Evolutionary conservation across 768 basidiomycete genomes (phyloP).

Genomic region (Calocera cornea): DNA sequence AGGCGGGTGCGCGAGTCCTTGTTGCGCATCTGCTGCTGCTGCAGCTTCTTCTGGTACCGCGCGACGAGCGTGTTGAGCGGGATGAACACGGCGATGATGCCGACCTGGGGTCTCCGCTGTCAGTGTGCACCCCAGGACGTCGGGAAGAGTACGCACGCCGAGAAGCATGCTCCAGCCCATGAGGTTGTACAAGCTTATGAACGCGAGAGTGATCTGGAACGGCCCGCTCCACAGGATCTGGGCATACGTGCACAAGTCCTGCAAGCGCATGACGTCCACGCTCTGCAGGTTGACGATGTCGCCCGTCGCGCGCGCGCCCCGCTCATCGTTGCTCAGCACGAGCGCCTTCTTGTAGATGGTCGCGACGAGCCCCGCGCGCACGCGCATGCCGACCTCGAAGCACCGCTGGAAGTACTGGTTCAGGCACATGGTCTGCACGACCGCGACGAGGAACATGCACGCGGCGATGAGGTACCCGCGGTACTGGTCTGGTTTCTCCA

Average conservation of each 20-base stretch:
- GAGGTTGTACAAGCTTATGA: conserved; percentile 76
- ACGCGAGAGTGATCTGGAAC: conserved; percentile 79
- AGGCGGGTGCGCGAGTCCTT: conserved; percentile 68
- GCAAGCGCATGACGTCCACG: conserved; percentile 65
- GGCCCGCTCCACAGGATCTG: conserved; percentile 77
- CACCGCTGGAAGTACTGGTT: conserved; percentile 87
- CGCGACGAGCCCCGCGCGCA: conserved; percentile 76
- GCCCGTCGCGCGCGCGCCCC: conserved; percentile 58
- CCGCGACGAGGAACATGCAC: conserved; percentile 67
- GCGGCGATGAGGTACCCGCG: conserved; percentile 61
- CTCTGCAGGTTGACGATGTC: conserved; percentile 93
- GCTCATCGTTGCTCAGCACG: conserved; percentile 73
- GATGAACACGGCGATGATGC: conserved; percentile 22
- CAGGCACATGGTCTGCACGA: conserved; percentile 63
- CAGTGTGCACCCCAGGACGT: conserved; percentile 48
- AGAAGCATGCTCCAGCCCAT: conserved; percentile 87
- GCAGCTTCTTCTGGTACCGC: conserved; percentile 53
- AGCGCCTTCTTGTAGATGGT: conserved; percentile 78
- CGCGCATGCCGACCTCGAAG: conserved; percentile 82
- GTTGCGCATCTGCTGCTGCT: conserved; percentile 86
- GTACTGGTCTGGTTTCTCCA: conserved; percentile 13
- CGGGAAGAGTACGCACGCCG: conserved; percentile 77
- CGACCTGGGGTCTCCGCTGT: conserved; percentile 24
- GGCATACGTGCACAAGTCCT: conserved; percentile 71
- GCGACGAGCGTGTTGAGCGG: conserved; percentile 38